phyloP scores from a whole-genome alignment of 2,329 filamentous ascomycete genomes.

The Aspergillus caelatus region DNA sequence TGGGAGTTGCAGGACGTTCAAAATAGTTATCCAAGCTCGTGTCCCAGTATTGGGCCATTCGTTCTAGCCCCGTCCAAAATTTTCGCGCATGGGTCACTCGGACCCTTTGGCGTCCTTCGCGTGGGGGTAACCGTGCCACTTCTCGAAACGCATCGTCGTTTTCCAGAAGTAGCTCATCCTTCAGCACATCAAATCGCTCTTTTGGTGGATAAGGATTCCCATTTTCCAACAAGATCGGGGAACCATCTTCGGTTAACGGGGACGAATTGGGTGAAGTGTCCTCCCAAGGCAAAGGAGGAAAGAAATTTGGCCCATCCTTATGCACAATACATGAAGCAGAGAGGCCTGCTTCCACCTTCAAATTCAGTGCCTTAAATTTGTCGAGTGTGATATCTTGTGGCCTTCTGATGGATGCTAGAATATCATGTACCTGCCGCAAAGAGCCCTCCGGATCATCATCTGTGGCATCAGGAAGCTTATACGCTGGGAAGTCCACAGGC shows the following conservation, averaged over 20 bases:
- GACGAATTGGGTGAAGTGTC: slow-evolving; percentile 14
- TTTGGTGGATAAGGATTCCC: slow-evolving; percentile 51
- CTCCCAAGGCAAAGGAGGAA: slow-evolving; percentile 45
- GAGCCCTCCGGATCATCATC: slow-evolving; percentile 38
- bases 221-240: slow-evolving; percentile 48
- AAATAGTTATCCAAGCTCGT: slow-evolving; percentile 60
- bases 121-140: slow-evolving; percentile 52
- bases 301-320: slow-evolving; percentile 33
- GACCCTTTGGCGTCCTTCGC: slow-evolving; percentile 49
- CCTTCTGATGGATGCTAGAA: slow-evolving; percentile 47
- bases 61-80: slow-evolving; percentile 63
- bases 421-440: slow-evolving; percentile 43
- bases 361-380: slow-evolving; percentile 45
- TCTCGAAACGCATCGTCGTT: slow-evolving; percentile 63
- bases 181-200: slow-evolving; percentile 52
- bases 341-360: slow-evolving; percentile 42
- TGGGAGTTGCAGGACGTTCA: slow-evolving; percentile 37
- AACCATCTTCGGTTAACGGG: slow-evolving; percentile 26
- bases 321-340: slow-evolving; percentile 40
- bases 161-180: slow-evolving; percentile 55
- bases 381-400: slow-evolving; percentile 44
- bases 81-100: slow-evolving; percentile 60
- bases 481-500: slow-evolving; percentile 55
- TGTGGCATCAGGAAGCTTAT: slow-evolving; percentile 41
- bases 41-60: slow-evolving; percentile 66